Evolutionary conservation across 768 basidiomycete species (phyloP), one percentile per base, ranked within the genome.

Genomic region (Cantharellus anzutake): DNA sequence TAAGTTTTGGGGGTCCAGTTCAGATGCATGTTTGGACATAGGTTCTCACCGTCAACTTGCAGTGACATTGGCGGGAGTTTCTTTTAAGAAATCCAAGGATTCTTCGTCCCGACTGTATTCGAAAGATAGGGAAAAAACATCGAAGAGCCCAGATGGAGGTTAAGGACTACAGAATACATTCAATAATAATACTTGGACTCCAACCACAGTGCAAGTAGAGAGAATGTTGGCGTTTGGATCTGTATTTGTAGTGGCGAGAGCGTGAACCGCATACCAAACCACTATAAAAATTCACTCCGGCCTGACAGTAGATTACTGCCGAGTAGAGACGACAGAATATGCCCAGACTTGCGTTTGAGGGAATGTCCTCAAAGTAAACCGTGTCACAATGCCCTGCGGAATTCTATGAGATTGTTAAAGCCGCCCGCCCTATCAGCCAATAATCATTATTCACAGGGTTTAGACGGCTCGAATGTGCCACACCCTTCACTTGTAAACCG

Each of bases 341-440:
- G 82, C 81, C 81, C 80, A 83, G 60, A 83, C 76, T 67, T 75
- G 66, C 0, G 70, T 69, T 68, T 82, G 80, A 3, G 81, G 76
- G 64, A 73, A 73, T 0, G 78, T 72, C 62, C 75, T 75, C 29
- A 83, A 58, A 0, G 75, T 78, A 64, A 83, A 78, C 48, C 68
- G 73, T 0, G 81, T 83, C 2, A 83, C 78, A 41, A 83, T 77
- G 0, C 82, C 82, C 74, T 76, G 44, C 11, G 42, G 57, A 64
- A 56, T 59, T 68, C 4, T 51, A 75, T 75, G 60, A 80, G 82
- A 62, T 83, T 83, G 62, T 84, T 82, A 63, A 73, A 66, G 5
- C n/a, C n/a, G n/a, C n/a, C 81, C 81, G 40, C 82, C 82, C 78
- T 81, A 58, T 14, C 52, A 29, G 7, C 37, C n/a, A 14, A 57